Evolutionary conservation across 2,329 filamentous ascomycete genomes (phyloP), one percentile per base, ranked within the genome.

Genomic region (Ophiognomonia clavigignenti-juglandacearum): DNA sequence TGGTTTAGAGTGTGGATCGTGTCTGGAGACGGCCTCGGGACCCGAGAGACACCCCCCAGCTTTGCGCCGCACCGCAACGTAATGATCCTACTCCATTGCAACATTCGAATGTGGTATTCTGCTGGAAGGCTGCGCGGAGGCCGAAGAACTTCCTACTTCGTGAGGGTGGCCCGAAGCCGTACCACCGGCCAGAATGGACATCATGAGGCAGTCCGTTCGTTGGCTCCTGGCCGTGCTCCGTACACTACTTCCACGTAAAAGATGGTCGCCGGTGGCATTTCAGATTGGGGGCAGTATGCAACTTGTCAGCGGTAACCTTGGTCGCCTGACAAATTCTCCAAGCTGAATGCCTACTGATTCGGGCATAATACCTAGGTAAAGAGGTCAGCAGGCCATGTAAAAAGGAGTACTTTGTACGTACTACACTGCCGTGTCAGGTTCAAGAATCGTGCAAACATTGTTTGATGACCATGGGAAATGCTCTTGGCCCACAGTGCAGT

Each of bases 281-380:
- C 22, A 40, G 31, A 22, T 43, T 19, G 18, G 19, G 20, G 19
- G 19, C 26, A 24, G 31, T 19, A 31, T 48, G 48, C 48, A 48
- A 34, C 22, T 31, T 16, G 48, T 50, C 39, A 50, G 48, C 44
- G 47, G 13, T 31, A 39, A 29, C n/a, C n/a, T 18, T 14, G 43
- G 35, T 35, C 44, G 42, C 39, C 48, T 50, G 44, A 50, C 46
- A 34, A 29, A 39, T 39, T 42, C 31, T 35, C 31, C 7, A 39
- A 14, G 27, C 35, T 32, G 19, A 13, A 19, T 16, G 42, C 34
- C 27, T n/a, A 44, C 39, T 29, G 36, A 7, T 4, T 16, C 9
- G 31, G 8, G 31, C 3, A 34, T 7, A 18, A n/a, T n/a, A n/a
- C n/a, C n/a, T n/a, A n/a, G n/a, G n/a, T n/a, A 34, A 4, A 34